Conservation (phyloP, 345 rosid species). For the Anastatica hierochuntica region DNA sequence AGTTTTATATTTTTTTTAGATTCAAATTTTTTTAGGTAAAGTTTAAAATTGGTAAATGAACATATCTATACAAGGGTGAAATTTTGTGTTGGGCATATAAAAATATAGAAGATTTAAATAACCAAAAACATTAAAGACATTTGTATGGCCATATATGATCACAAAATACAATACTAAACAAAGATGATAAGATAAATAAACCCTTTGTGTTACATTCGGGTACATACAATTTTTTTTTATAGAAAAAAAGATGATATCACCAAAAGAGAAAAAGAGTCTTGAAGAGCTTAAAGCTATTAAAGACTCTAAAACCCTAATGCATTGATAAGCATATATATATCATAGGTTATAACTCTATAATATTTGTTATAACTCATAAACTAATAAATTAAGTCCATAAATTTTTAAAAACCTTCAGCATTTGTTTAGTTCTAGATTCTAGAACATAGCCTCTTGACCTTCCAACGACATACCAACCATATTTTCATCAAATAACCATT, state of each 20-base stretch:
- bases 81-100: too few relatives aligned
- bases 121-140: not conserved
- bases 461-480: conserved; percentile 34
- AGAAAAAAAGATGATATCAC: not conserved
- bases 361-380: conserved; percentile 13
- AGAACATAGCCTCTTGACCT: conserved; percentile 31
- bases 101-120: too few relatives aligned
- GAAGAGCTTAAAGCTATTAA: conserved; percentile 23
- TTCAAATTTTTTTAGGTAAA: too few relatives aligned
- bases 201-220: conserved; percentile 10
- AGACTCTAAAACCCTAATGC: conserved; percentile 25
- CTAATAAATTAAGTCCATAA: conserved; percentile 8
- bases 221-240: conserved; percentile 8
- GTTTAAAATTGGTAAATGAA: too few relatives aligned
- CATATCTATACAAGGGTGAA: too few relatives aligned
- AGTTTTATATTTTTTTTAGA: too few relatives aligned
- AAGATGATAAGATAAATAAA: not conserved
- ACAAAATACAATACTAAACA: conserved; percentile 7
- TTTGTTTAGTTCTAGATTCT: too few relatives aligned
- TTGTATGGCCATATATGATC: too few relatives aligned
- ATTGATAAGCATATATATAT: conserved; percentile 8
- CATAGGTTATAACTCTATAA: conserved; percentile 15
- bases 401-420: not conserved
- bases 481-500: conserved; percentile 68
- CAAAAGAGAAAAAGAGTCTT: conserved; percentile 23